Evolutionary conservation across 2,329 filamentous ascomycete species (phyloP), one percentile per base, ranked within the genome.

Genomic region (Aspergillus neoniger): DNA sequence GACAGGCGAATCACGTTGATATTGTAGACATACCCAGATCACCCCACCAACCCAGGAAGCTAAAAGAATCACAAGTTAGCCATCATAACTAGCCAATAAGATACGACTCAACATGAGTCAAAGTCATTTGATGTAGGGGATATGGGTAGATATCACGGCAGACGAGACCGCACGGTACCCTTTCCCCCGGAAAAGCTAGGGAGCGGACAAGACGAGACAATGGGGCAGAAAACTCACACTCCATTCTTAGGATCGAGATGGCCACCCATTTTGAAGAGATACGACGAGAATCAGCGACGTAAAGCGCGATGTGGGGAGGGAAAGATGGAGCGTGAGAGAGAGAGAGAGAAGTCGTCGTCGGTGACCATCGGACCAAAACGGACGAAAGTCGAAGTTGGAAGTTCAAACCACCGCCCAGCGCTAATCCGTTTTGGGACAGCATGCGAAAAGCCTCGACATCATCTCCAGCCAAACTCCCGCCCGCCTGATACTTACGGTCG

Each of bases 1-100:
- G 41, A 15, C 36, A 47, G 44, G 23, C 10, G n/a, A 41, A 38
- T 23, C 41, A 48, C 17, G 50, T 60, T 43, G 58, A 68, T 62
- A 52, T 32, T 61, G 28, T 43, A 67, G 68, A 86, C 87, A 82
- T 86, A 92, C 90, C 90, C 67, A 93, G 80, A 72, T 82, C 80
- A 72, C 91, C 91, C 89, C 90, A 94, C 77, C 80, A 79, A 69
- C 91, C 91, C 61, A 93, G 80, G 78, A 82, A 92, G 76, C 91
- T 93, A 70, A 67, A 65, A 19, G 39, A 63, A 62, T 57, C 25
- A 55, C 41, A 55, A 28, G 66, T 79, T 63, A 77, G 72, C 61
- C 50, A 55, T 51, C 58, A 39, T 19, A 25, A 36, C 21, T 21
- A 49, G 7, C 25, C 17, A 12, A 15, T 3, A 47, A 55, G 4